Evolutionary conservation across 495 filamentous ascomycete genomes (phyloP).

Genomic region (Copromyces sp.): DNA sequence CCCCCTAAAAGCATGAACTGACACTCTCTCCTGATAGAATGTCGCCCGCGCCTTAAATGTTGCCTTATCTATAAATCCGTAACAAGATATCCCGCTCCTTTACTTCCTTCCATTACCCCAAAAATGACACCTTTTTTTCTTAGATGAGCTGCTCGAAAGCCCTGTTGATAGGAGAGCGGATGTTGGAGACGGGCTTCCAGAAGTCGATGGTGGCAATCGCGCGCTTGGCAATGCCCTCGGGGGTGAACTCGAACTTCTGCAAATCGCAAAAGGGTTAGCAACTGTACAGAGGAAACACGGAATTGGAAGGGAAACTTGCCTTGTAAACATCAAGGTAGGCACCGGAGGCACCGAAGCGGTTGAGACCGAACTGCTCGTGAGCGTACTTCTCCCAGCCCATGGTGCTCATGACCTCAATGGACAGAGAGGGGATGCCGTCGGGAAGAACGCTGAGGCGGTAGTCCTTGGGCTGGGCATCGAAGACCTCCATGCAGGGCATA

Average conservation of each 20-base stretch:
- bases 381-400: constrained; percentile 95
- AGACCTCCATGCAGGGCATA: constrained; percentile 94
- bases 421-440: constrained; percentile 87
- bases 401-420: constrained; percentile 89
- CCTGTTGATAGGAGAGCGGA: constrained; percentile 92
- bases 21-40: not conserved
- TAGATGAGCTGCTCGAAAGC: constrained; percentile 83
- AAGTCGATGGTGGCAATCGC: constrained; percentile 84
- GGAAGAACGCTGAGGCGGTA: constrained; percentile 87
- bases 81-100: not conserved
- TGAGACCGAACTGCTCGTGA: constrained; percentile 98
- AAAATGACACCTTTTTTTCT: constrained; percentile 3
- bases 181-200: constrained; percentile 83
- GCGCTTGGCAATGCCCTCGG: constrained; percentile 92
- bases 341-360: constrained; percentile 94
- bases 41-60: not conserved
- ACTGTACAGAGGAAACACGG: not conserved
- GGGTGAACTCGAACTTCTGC: constrained; percentile 98
- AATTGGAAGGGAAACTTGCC: constrained; percentile 40
- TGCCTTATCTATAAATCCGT: not conserved
- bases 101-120: not conserved
- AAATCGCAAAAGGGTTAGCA: constrained; percentile 12
- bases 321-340: constrained; percentile 97
- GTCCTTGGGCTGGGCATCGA: constrained; percentile 86
- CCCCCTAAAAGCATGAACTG: not conserved